Evolutionary conservation across 2,329 filamentous ascomycete species (phyloP).

Genomic region (Ceratocystiopsis sp.): DNA sequence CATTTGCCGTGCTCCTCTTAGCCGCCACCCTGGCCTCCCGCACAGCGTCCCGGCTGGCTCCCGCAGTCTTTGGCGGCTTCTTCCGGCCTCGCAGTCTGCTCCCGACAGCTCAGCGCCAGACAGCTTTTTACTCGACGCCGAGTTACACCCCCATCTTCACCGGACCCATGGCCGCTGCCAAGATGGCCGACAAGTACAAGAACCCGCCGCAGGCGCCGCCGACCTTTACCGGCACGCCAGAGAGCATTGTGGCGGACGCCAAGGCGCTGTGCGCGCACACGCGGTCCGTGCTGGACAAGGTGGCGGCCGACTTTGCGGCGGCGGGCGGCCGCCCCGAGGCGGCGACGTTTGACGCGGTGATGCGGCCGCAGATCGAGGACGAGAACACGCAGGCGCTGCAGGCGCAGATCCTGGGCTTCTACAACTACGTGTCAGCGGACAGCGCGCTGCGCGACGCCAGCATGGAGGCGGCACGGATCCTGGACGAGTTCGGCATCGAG

Average conservation of each 20-base stretch:
- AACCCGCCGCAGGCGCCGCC: slow-evolving; percentile 64
- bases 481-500: slow-evolving; percentile 65
- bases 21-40: slow-evolving; percentile 51
- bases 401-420: slow-evolving; percentile 57
- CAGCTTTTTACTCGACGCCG: slow-evolving; percentile 10
- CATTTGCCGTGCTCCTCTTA: slow-evolving; percentile 38
- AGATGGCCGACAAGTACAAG: slow-evolving; percentile 51
- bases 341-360: slow-evolving; percentile 36
- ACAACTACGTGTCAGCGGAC: slow-evolving; percentile 59
- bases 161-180: slow-evolving; percentile 29
- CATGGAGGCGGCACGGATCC: slow-evolving; percentile 56
- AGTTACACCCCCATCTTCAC: slow-evolving; percentile 18
- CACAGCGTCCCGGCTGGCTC: slow-evolving; percentile 36
- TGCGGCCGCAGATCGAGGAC: slow-evolving; percentile 53
- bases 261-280: slow-evolving; percentile 47
- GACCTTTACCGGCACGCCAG: slow-evolving; percentile 57
- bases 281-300: slow-evolving; percentile 46
- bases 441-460: slow-evolving; percentile 55
- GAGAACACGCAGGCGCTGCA: slow-evolving; percentile 47
- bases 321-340: slow-evolving; percentile 28
- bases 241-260: slow-evolving; percentile 49
- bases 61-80: slow-evolving; percentile 35
- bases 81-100: slow-evolving; percentile 1
- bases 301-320: slow-evolving; percentile 41
- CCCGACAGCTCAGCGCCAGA: no score